Percentiles rank a stretch among this genome's conserved stretches.
These are phyloP conservation scores for Eucalyptus curtisii DNA, from an alignment of 345 rosid species.

Conservation along the genomic window DNA sequence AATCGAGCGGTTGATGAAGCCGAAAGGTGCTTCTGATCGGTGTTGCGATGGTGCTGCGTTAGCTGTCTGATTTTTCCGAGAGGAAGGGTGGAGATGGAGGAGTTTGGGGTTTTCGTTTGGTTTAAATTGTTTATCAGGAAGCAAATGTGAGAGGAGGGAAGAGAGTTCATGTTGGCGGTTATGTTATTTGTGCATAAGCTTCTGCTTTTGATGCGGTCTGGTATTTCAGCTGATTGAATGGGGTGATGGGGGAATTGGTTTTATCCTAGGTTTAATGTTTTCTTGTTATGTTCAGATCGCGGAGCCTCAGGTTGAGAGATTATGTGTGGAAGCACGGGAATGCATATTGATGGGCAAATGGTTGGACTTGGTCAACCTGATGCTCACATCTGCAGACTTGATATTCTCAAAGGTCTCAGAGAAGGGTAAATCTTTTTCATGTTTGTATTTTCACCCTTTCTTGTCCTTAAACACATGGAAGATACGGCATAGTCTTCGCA, in stretches of 20 bases:
- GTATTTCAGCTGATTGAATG: background rate
- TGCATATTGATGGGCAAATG: conserved; percentile 48
- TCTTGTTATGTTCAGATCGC: conserved; percentile 37
- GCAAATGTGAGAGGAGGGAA: background rate
- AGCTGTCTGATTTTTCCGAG: background rate
- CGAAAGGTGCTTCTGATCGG: background rate
- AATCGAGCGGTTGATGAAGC: background rate
- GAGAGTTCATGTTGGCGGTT: background rate
- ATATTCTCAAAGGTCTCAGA: conserved; percentile 82
- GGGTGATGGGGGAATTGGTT: background rate
- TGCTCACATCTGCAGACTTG: conserved; percentile 88
- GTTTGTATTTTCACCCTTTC: background rate
- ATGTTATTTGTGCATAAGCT: background rate
- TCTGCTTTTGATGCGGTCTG: background rate
- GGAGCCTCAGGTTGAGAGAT: conserved; percentile 62
- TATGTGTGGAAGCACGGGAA: conserved; percentile 76
- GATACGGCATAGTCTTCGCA: background rate
- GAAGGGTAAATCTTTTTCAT: conserved; percentile 41
- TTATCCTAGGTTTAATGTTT: background rate
- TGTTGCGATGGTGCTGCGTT: background rate
- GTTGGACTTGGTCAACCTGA: conserved; percentile 73
- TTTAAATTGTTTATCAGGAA: background rate
- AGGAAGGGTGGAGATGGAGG: background rate
- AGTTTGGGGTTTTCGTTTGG: background rate
- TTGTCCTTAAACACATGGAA: background rate